Evolutionary conservation across 1,284 basidiomycete species (phyloP).

Genomic region (Apiotrichum veenhuisii): DNA sequence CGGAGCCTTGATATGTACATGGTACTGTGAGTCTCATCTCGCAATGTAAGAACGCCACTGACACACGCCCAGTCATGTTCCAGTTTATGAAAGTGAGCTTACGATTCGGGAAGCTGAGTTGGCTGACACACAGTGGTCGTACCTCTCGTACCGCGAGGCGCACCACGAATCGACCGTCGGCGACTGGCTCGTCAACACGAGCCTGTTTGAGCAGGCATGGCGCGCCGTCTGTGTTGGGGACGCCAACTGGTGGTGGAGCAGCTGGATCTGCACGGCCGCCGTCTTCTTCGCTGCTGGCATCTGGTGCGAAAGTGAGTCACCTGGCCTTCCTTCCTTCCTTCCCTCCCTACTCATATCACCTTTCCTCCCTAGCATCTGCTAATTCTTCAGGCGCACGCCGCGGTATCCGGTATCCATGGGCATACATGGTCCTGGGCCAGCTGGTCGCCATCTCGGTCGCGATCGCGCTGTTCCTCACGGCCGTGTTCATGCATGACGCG

Average conservation of each 20-base stretch:
- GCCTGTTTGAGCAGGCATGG: slow-evolving; percentile 65
- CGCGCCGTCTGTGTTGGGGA: slow-evolving; percentile 53
- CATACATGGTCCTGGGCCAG: slow-evolving; percentile 71
- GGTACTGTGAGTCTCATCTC: slow-evolving; percentile 58
- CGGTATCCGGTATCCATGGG: slow-evolving; percentile 59
- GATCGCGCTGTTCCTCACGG: slow-evolving; percentile 62
- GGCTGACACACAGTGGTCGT: slow-evolving; percentile 57
- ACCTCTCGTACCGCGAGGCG: slow-evolving; percentile 50
- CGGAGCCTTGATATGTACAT: slow-evolving; percentile 52
- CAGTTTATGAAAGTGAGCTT: slow-evolving; percentile 54
- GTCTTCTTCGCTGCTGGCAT: slow-evolving; percentile 62
- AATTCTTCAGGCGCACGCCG: slow-evolving; percentile 49
- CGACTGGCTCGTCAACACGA: slow-evolving; percentile 60
- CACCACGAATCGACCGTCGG: slow-evolving; percentile 41
- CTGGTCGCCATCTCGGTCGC: slow-evolving; percentile 69
- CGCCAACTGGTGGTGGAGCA: slow-evolving; percentile 69
- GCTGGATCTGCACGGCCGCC: slow-evolving; percentile 67
- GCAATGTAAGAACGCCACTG: slow-evolving; percentile 50
- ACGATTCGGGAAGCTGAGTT: not conserved
- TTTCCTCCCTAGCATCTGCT: too few species aligned
- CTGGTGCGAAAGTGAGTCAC: slow-evolving; percentile 55
- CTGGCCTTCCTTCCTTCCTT: not conserved
- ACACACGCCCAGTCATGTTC: slow-evolving; percentile 36
- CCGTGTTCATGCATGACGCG: slow-evolving; percentile 52
- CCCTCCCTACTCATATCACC: not conserved